phyloP scores from a whole-genome alignment of 73 alveolate genomes.

The Stentor roeselii region DNA sequence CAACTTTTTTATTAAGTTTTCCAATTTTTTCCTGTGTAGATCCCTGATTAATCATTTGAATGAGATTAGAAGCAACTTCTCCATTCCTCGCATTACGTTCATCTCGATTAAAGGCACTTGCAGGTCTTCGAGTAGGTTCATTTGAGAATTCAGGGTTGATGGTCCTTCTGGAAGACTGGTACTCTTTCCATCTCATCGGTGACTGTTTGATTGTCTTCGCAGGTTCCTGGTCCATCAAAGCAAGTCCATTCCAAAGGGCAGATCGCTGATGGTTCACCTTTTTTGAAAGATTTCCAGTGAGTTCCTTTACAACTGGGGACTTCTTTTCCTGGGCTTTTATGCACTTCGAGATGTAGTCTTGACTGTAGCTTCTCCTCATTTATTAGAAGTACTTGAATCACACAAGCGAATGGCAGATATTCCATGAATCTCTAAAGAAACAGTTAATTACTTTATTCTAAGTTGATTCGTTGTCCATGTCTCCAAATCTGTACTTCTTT shows the following conservation, averaged over 20 bases:
- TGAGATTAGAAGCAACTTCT: not conserved
- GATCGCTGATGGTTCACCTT: not conserved
- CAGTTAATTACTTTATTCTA: not conserved
- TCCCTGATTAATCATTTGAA: not conserved
- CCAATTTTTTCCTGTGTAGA: not conserved
- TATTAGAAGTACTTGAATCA: too few species aligned
- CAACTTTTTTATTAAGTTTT: not conserved
- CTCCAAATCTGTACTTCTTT: conserved; percentile 29
- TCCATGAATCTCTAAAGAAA: too few species aligned
- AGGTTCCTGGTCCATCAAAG: not conserved
- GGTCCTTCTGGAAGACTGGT: not conserved
- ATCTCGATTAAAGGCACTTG: not conserved
- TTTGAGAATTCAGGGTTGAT: not conserved
- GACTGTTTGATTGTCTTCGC: not conserved
- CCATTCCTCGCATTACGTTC: too few species aligned
- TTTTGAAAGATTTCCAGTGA: not conserved
- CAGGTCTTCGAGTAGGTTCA: not conserved
- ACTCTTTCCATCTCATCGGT: not conserved
- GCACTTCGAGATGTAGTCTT: too few species aligned
- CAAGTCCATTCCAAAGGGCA: not conserved
- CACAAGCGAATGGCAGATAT: too few species aligned
- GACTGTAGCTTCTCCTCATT: conserved; percentile 7
- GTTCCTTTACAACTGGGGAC: not conserved
- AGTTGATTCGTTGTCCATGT: conserved; percentile 25
- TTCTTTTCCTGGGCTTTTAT: not conserved